phyloP scores from a whole-genome alignment of 768 basidiomycete species.

The Pluteus cervinus region DNA sequence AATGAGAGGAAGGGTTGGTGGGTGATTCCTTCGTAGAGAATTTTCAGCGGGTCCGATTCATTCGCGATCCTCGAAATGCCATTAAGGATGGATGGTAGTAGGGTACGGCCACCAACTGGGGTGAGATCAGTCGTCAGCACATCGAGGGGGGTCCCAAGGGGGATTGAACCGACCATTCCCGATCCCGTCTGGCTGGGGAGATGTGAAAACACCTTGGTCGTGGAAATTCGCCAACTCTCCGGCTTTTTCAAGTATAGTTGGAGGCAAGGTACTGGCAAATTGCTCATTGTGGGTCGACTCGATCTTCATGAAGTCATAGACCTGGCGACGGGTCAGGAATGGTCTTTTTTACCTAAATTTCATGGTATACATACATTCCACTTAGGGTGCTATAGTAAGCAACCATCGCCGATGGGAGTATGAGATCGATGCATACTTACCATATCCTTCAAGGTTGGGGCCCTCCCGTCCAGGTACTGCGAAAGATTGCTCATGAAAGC shows the following conservation, averaged over 20 bases:
- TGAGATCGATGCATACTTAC: constrained; percentile 24
- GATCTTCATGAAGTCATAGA: constrained; percentile 73
- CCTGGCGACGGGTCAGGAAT: constrained; percentile 26
- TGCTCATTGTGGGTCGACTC: constrained; percentile 58
- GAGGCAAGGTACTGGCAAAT: constrained; percentile 42
- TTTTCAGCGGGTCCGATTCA: constrained; percentile 43
- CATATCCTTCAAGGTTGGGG: constrained; percentile 54
- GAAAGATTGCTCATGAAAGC: constrained; percentile 43
- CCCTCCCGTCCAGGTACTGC: constrained; percentile 48
- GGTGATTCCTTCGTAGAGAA: constrained; percentile 54
- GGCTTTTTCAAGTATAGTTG: constrained; percentile 46
- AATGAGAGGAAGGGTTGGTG: constrained; percentile 78
- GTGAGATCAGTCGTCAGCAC: background rate
- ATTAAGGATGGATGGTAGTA: constrained; percentile 54
- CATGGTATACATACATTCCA: no score
- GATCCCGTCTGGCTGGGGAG: constrained; percentile 43
- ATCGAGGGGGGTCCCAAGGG: background rate
- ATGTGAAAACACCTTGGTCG: constrained; percentile 64
- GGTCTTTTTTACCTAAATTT: constrained; percentile 23
- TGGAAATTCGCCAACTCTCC: constrained; percentile 66
- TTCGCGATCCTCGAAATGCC: constrained; percentile 48
- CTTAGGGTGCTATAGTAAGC: background rate
- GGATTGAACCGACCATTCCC: constrained; percentile 53
- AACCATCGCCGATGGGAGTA: background rate
- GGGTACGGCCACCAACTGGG: constrained; percentile 62